Evolutionary conservation across 306 rosid genomes (phyloP).

Genomic region (Cucumis cinereus): DNA sequence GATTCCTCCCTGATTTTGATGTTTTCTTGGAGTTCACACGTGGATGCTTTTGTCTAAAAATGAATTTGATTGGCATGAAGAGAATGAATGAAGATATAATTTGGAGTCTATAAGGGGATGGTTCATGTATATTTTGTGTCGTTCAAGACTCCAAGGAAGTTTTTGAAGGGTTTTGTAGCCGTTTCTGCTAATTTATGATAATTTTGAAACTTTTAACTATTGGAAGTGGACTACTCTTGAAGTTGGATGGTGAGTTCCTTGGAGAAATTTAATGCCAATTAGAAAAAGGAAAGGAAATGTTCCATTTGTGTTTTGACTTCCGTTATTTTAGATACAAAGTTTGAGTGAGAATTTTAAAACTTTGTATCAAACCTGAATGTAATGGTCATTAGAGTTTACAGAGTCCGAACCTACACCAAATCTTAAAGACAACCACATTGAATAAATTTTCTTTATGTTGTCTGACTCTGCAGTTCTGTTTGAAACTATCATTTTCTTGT

Average conservation of each 20-base stretch:
- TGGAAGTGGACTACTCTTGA: background rate
- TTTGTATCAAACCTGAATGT: background rate
- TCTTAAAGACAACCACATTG: background rate
- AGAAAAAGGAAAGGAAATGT: background rate
- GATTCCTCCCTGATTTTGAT: background rate
- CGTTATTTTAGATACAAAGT: background rate
- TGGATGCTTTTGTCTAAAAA: background rate
- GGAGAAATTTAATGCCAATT: background rate
- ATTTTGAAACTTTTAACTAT: background rate
- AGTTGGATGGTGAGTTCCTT: background rate
- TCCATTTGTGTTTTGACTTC: background rate
- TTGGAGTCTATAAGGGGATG: background rate
- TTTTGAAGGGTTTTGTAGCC: background rate
- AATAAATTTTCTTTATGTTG: background rate
- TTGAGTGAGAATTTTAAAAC: background rate
- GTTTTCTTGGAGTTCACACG: background rate
- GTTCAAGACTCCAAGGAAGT: background rate
- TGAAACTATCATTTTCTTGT: background rate
- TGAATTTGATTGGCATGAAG: background rate
- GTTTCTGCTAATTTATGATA: background rate
- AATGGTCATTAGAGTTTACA: background rate
- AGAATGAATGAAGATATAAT: background rate
- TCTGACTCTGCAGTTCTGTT: background rate
- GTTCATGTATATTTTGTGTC: background rate
- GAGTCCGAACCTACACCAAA: background rate